Base-by-base conservation (phyloP, 441 rosid genomes). In the Pelargonium australe region DNA sequence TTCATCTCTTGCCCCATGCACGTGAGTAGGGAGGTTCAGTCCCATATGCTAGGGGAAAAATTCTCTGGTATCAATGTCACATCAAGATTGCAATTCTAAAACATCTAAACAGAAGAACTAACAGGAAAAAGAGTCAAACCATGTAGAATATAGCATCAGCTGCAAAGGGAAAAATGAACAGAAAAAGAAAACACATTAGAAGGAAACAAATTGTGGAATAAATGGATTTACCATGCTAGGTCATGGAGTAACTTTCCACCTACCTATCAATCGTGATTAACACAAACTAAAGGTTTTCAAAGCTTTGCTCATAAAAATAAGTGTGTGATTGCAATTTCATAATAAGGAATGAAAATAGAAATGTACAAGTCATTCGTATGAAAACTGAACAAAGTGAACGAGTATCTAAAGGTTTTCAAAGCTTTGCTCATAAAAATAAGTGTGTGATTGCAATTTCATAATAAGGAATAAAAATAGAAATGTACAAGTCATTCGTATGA, bases 91-190 rank as follows among this genome's bases (percentile, higher is more conserved):
- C 37, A 3, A 31, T 31, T 31, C 37, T 31, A 2, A 31, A 31
- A 31, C 37, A 31, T 31, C 37, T 31, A 31, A 40, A 23, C 8
- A 28, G 51, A 61, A 10, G 13, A 61, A 4, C 16, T 10, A 60
- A 3, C 72, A 58, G 68, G 68, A 75, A 53, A 72, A 55, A 40
- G 2, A 63, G 55, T 69, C 78, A 64, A 64, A 91, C 97, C 97
- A 88, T 88, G 80, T 84, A 90, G 80, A 80, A 88, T 77, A 86
- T 75, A 16, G 75, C 68, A 75, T 81, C 96, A 68, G 79, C 96
- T 90, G 97, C 83, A 86, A 75, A 70, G 51, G 41, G 63, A 57
- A 67, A 63, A 72, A 64, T 62, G 69, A 49, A 68, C 66, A 41
- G 75, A 76, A 49, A 74, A 49, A 73, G 4, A 47, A 68, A 17